Conservation (phyloP, 1,139 yeast species). For the Nakaseomyces kungkrabaensis region DNA sequence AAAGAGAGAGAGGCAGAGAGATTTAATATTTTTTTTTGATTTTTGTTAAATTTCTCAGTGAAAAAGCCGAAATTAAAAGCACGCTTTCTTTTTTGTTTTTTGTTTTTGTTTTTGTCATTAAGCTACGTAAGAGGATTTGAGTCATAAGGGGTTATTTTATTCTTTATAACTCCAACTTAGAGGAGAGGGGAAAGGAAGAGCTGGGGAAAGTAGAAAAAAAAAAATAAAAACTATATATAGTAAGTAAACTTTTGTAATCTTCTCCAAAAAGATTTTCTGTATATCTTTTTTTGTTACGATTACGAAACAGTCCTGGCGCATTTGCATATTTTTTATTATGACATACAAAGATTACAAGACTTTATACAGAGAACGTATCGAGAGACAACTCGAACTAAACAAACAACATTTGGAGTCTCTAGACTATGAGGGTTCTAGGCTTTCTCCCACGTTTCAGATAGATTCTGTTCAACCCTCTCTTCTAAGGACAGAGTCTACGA, state of each 20-base stretch:
- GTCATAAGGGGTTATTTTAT: too few species aligned
- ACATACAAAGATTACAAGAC: conserved; percentile 3
- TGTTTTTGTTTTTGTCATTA: too few species aligned
- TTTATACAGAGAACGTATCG: conserved; percentile 17
- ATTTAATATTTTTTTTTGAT: too few species aligned
- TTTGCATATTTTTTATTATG: not conserved
- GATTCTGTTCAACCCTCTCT: not conserved
- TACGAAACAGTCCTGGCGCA: not conserved
- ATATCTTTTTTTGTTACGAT: not conserved
- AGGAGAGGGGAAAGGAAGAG: too few species aligned
- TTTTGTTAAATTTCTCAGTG: too few species aligned
- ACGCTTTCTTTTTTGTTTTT: too few species aligned
- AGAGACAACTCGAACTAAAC: conserved; percentile 23
- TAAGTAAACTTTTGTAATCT: not conserved
- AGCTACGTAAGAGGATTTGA: too few species aligned
- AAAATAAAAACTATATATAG: not conserved
- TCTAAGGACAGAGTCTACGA: not conserved
- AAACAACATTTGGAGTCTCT: conserved; percentile 24
- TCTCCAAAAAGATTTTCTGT: not conserved
- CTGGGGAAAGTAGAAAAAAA: too few species aligned
- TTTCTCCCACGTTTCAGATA: not conserved
- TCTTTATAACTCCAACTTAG: too few species aligned
- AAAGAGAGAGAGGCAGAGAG: too few species aligned
- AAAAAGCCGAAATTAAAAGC: too few species aligned
- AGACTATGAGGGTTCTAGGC: conserved; percentile 24